Base-by-base conservation (phyloP, 2,329 filamentous ascomycete genomes). In the Pseudogymnoascus sp. region DNA sequence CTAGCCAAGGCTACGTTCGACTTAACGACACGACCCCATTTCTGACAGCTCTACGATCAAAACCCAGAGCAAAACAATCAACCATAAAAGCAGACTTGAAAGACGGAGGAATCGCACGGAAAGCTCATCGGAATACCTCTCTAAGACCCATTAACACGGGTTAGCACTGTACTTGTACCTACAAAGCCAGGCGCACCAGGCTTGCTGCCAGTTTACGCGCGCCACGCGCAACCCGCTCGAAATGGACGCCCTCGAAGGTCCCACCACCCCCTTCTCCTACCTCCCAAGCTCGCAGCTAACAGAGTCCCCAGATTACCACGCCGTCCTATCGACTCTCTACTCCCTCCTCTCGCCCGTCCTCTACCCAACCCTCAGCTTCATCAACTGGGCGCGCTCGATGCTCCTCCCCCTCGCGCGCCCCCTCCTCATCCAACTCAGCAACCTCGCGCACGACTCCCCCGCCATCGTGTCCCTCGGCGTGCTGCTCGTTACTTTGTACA, bases 161-260 rank as follows among this genome's bases (percentile, higher is more conserved):
- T n/a, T 16, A 1, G 6, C 42, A n/a, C 42, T 52, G 23, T 52
- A 52, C 42, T 52, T 52, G 23, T 52, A 52, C 42, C 42, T 52
- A 52, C 5, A 52, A 30, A n/a, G 9, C 23, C 14, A 5, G 42
- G 42, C 42, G 23, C 42, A 28, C 23, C 23, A 16, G 42, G 11
- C 12, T 23, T 49, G 22, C 23, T 25, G 42, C 23, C 42, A 16
- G 42, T 52, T 52, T 5, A 52, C 42, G 42, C 42, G 42, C 42
- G 7, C 19, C 7, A 14, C 42, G 42, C 23, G 42, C 42, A 52
- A 16, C 14, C 23, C 23, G 7, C 14, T 30, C 42, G 7, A 28
- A 14, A 59, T 59, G 55, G 55, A 59, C 30, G 35, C 19, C 30
- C 6, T 38, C 16, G 55, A 59, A 59, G 55, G 55, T 59, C 16